Base-by-base conservation (phyloP, 441 rosid species). In the Cnidoscolus chayamansa region DNA sequence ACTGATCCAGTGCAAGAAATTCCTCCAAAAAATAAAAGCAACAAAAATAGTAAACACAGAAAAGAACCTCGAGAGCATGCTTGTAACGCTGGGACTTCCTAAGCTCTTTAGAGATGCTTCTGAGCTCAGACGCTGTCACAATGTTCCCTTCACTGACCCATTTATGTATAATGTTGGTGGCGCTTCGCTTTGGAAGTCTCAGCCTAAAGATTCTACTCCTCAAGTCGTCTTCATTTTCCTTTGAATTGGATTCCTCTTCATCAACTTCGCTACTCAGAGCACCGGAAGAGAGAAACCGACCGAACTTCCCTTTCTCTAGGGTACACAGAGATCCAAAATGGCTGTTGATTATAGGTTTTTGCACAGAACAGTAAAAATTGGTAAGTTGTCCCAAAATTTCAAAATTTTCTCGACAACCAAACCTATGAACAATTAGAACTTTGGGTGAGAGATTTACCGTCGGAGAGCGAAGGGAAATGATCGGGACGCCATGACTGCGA, bases 111-210 rank as follows among this genome's bases (percentile, higher is more conserved):
- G 91, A 81, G 74, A 90, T 88, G 54, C 79, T 83, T 40, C 96
- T 89, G n/a, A 94, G 97, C 78, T 89, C 91, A 49, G 74, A 77
- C 69, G 84, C 75, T 4, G 85, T 70, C 3, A 87, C 74, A 50
- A 56, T 75, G 71, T 92, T 92, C 49, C 98, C 97, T 78, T 92
- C 93, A 9, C 84, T 80, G 43, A 85, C 72, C 98, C 98, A 94
- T 80, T 78, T 94, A 84, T 87, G 85, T 54, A 94, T 81, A 70
- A 92, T 87, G 45, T 88, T 85, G 64, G 85, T 78, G 49, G 83
- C 97, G 69, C 99, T 92, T 70, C 98, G 82, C 75, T 94, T 94
- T 5, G 98, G 97, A 51, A 90, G 82, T 65, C 97, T 83, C 76
- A 92, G 80, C 81, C 91, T 81, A 74, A 94, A 82, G 66, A 94